phyloP scores from a whole-genome alignment of 257 asterid genomes.

The Scutellaria barbata region DNA sequence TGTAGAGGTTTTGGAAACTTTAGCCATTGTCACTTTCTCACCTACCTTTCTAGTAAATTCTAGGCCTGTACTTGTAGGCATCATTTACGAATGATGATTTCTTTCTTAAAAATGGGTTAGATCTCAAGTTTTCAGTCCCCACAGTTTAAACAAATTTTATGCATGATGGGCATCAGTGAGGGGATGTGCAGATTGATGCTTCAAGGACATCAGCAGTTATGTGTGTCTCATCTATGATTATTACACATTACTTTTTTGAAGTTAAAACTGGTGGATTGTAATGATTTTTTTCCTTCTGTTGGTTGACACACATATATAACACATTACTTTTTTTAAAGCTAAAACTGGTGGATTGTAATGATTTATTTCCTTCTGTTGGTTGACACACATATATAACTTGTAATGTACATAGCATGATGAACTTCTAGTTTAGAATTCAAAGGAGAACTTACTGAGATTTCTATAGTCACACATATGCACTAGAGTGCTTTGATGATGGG shows the following conservation, averaged over 20 bases:
- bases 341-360: not conserved
- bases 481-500: not conserved
- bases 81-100: not conserved
- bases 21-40: too few relatives aligned
- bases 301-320: not conserved
- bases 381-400: not conserved
- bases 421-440: constrained; percentile 1
- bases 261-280: not conserved
- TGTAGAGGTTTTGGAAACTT: too few relatives aligned
- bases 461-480: not conserved
- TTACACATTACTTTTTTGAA: not conserved
- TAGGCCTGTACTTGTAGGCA: not conserved
- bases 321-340: not conserved
- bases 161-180: too few relatives aligned
- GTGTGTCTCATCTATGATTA: not conserved
- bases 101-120: constrained; percentile 20
- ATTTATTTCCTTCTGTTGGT: not conserved
- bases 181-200: not conserved
- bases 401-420: not conserved
- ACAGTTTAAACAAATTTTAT: not conserved
- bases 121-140: not conserved
- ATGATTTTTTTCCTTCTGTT: not conserved
- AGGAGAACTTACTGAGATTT: not conserved
- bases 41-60: too few relatives aligned
- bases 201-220: not conserved